Conservation (phyloP, 2,329 filamentous ascomycete species). For the Aspergillus sergii region DNA sequence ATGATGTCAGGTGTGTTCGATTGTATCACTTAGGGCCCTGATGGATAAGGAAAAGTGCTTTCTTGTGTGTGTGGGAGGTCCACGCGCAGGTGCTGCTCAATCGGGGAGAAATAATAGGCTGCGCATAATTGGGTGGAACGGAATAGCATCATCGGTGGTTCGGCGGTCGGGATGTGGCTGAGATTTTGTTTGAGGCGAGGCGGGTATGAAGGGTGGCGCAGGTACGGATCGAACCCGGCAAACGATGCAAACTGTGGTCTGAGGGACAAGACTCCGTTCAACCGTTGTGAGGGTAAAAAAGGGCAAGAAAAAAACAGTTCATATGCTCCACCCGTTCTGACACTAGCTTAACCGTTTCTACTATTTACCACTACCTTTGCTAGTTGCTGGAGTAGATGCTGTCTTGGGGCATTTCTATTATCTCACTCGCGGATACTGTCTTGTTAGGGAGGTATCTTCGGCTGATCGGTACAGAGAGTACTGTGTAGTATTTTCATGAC, state of each 20-base stretch:
- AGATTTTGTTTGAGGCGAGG: background rate
- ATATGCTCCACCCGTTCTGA: slow-evolving; percentile 4
- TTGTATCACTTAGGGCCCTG: background rate
- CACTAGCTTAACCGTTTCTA: slow-evolving; percentile 3
- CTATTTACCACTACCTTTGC: background rate
- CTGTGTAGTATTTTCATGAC: background rate
- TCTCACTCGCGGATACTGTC: background rate
- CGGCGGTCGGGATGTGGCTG: slow-evolving; percentile 1
- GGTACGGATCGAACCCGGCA: background rate
- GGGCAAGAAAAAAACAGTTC: background rate
- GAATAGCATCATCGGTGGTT: slow-evolving; percentile 4
- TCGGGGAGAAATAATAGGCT: slow-evolving; percentile 2
- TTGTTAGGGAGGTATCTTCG: background rate
- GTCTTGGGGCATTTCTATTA: background rate
- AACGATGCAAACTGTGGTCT: background rate
- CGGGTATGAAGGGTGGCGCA: background rate
- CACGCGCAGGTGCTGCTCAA: background rate
- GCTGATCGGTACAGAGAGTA: background rate
- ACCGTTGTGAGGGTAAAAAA: background rate
- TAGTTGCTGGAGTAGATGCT: background rate
- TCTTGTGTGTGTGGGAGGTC: background rate
- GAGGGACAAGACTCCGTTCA: background rate
- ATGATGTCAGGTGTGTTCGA: slow-evolving; percentile 7
- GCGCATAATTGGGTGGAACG: slow-evolving; percentile 7
- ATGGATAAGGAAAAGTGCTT: background rate